These are phyloP conservation scores for Cercospora sojina DNA, from an alignment of 2,329 filamentous ascomycete species.

Conservation along the genomic window DNA sequence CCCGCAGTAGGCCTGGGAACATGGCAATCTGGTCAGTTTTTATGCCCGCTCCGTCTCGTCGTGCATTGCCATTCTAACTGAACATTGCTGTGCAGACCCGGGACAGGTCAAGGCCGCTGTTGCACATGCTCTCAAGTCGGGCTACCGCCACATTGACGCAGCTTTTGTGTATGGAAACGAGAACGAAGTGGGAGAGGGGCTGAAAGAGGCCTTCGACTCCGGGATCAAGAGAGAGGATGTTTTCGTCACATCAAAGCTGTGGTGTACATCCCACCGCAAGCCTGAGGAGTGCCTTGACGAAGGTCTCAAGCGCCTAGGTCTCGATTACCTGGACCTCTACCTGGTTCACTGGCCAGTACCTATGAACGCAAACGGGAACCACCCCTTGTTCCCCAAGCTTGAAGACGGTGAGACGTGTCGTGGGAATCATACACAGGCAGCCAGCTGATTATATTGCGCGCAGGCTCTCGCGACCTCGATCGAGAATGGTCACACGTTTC, in stretches of 20 bases:
- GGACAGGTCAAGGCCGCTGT: constrained; percentile 52
- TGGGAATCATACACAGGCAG: background rate
- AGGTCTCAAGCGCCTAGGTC: constrained; percentile 69
- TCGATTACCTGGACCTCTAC: constrained; percentile 80
- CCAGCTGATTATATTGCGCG: background rate
- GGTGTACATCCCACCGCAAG: constrained; percentile 73
- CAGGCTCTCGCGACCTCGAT: constrained; percentile 67
- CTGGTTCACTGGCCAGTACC: constrained; percentile 76
- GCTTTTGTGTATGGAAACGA: constrained; percentile 79
- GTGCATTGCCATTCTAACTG: background rate
- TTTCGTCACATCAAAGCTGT: constrained; percentile 83
- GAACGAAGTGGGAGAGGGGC: constrained; percentile 74
- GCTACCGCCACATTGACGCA: constrained; percentile 62
- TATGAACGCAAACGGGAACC: constrained; percentile 75
- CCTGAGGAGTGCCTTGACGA: constrained; percentile 69
- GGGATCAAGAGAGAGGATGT: constrained; percentile 74
- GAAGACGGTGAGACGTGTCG: constrained; percentile 52
- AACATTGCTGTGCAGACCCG: constrained; percentile 27
- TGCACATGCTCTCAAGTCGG: constrained; percentile 48
- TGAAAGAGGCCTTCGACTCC: constrained; percentile 67
- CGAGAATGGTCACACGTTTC: constrained; percentile 67
- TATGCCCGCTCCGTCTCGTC: too few relatives aligned
- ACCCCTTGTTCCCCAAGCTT: constrained; percentile 70
- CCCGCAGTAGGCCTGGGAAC: constrained; percentile 42
- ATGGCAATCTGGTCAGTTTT: constrained; percentile 36